Conservation (phyloP, 768 basidiomycete genomes). For the Ramaria rubella region DNA sequence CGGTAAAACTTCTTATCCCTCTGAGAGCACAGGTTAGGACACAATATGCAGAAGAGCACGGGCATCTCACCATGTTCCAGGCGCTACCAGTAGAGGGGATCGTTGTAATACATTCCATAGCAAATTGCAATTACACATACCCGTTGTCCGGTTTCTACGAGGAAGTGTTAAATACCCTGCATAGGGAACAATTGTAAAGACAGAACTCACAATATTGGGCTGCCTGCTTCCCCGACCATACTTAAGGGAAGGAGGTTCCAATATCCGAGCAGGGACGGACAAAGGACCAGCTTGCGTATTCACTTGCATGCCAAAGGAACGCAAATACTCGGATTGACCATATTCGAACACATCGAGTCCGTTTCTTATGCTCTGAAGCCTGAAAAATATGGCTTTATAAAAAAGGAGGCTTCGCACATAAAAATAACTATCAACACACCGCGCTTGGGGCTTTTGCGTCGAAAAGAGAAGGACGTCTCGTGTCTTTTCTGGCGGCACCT, state of each 20-base stretch:
- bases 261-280: constrained; percentile 51
- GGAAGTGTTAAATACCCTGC: not conserved
- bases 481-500: constrained; percentile 61
- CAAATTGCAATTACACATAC: constrained; percentile 2
- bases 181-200: not conserved
- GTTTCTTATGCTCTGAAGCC: constrained; percentile 37
- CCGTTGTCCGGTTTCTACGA: constrained; percentile 13
- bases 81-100: constrained; percentile 41
- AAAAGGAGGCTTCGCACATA: not conserved
- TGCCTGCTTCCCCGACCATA: constrained; percentile 57
- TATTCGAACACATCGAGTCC: constrained; percentile 36
- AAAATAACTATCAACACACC: constrained; percentile 31
- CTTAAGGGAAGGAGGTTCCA: constrained; percentile 56
- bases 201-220: constrained; percentile 44
- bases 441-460: constrained; percentile 53
- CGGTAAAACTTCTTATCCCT: constrained; percentile 70
- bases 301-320: constrained; percentile 66
- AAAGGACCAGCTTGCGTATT: constrained; percentile 42
- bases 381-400: not conserved
- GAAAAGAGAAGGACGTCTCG: constrained; percentile 59
- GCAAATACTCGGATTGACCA: constrained; percentile 68
- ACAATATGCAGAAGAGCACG: not conserved
- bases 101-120: constrained; percentile 7
- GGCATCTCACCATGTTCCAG: constrained; percentile 64
- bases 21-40: constrained; percentile 4